Conservation (phyloP, 345 rosid species). For the Passiflora organensis region DNA sequence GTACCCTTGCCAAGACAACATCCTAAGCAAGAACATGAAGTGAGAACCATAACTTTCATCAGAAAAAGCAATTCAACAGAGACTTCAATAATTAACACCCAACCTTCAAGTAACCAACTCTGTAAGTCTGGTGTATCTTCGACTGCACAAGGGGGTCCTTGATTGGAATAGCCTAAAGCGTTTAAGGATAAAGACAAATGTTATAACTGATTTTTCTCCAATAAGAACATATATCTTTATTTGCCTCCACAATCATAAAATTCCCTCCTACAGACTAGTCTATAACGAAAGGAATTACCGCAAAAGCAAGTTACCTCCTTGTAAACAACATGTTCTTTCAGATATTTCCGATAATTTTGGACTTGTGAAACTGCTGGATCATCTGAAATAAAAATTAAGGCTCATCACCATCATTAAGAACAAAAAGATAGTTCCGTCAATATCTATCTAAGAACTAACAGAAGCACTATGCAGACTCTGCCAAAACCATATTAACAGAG, state of each 20-base stretch:
- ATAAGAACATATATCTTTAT: not conserved
- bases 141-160: conserved; percentile 60
- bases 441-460: too few relatives aligned
- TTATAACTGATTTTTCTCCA: conserved; percentile 6
- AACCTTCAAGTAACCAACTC: conserved; percentile 90
- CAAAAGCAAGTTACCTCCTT: conserved; percentile 71
- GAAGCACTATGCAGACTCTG: too few relatives aligned
- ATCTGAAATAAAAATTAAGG: conserved; percentile 43
- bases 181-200: not conserved
- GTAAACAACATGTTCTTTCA: conserved; percentile 69
- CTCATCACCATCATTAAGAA: conserved; percentile 4
- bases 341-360: conserved; percentile 63
- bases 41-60: conserved; percentile 15
- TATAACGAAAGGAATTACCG: conserved; percentile 1
- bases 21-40: conserved; percentile 51
- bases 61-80: conserved; percentile 13
- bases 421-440: not conserved
- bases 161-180: conserved; percentile 62
- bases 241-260: not conserved
- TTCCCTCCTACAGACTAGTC: conserved; percentile 11
- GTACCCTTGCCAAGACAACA: conserved; percentile 79
- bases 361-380: conserved; percentile 60
- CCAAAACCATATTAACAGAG: too few relatives aligned
- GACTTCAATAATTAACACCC: conserved; percentile 20
- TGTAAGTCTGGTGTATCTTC: conserved; percentile 81